A percentile compares a stretch with the other conserved stretches of the same genome.
These are phyloP conservation scores for Silene vulgaris DNA, from an alignment of 179 eudicot species.

Conservation along the genomic window DNA sequence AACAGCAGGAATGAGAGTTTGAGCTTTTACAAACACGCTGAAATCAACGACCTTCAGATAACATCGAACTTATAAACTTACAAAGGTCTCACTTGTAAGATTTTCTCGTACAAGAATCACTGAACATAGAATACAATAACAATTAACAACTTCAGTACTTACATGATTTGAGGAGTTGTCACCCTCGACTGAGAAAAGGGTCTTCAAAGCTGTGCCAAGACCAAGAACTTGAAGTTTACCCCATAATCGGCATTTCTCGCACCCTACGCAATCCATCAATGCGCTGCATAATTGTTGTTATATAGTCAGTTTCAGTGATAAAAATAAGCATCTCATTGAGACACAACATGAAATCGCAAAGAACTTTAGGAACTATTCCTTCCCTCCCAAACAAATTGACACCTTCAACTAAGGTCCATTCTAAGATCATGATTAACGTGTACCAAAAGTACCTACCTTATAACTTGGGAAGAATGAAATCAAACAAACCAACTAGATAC, in stretches of 20 bases:
- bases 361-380: not conserved
- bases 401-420: too few relatives aligned
- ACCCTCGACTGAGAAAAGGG: slow-evolving; percentile 67
- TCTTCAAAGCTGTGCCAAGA: slow-evolving; percentile 90
- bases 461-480: not conserved
- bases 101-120: too few relatives aligned
- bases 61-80: not conserved
- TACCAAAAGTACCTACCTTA: too few relatives aligned
- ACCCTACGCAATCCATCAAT: slow-evolving; percentile 94
- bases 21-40: not conserved
- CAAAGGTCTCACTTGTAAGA: too few relatives aligned
- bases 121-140: not conserved
- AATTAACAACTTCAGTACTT: not conserved
- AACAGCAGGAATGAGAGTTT: not conserved
- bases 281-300: slow-evolving; percentile 48
- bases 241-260: slow-evolving; percentile 97
- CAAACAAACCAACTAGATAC: not conserved
- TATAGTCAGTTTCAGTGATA: slow-evolving; percentile 6
- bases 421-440: too few relatives aligned
- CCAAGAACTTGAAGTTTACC: slow-evolving; percentile 97
- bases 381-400: too few relatives aligned
- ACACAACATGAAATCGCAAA: not conserved
- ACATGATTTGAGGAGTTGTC: slow-evolving; percentile 30
- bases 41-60: not conserved
- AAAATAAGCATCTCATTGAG: not conserved